These are phyloP conservation scores for Corymbia citriodora DNA, from an alignment of 441 rosid species.

Conservation along the genomic window DNA sequence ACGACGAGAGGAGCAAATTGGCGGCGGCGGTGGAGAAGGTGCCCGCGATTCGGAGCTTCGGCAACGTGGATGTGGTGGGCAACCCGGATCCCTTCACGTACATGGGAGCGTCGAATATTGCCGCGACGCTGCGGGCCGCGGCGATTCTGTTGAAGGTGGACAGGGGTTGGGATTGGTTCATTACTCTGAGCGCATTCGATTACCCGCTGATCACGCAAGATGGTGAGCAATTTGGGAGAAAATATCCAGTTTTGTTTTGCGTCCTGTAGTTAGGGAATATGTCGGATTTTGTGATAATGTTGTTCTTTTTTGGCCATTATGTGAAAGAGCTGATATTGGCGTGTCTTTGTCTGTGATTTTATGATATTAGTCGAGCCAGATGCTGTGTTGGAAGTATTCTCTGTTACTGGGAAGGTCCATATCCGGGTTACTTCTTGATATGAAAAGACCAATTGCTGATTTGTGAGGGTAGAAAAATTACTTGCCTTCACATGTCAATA, in stretches of 20 bases:
- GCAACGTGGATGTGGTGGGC: constrained; percentile 83
- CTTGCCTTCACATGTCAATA: not conserved
- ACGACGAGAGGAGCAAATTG: constrained; percentile 61
- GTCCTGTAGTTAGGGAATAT: not conserved
- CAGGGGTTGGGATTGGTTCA: constrained; percentile 84
- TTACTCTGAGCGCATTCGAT: constrained; percentile 2
- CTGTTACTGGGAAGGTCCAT: not conserved
- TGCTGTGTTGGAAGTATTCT: not conserved
- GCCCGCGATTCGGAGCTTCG: constrained; percentile 64
- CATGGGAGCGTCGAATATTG: constrained; percentile 70
- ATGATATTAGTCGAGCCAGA: not conserved
- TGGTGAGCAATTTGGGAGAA: not conserved
- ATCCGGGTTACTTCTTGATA: not conserved
- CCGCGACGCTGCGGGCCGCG: constrained; percentile 70
- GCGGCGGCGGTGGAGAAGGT: constrained; percentile 51
- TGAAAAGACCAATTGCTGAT: not conserved
- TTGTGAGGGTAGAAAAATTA: not conserved
- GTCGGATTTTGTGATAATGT: not conserved
- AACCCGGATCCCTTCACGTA: constrained; percentile 59
- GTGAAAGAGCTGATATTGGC: not conserved
- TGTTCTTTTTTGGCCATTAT: not conserved
- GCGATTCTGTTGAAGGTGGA: constrained; percentile 71
- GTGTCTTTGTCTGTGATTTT: not conserved
- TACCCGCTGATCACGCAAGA: not conserved
- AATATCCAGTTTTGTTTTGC: not conserved